Percentiles rank a stretch among this genome's conserved stretches.
Conservation (phyloP, 2,329 filamentous ascomycete species). For the Stemphylium beticola region DNA sequence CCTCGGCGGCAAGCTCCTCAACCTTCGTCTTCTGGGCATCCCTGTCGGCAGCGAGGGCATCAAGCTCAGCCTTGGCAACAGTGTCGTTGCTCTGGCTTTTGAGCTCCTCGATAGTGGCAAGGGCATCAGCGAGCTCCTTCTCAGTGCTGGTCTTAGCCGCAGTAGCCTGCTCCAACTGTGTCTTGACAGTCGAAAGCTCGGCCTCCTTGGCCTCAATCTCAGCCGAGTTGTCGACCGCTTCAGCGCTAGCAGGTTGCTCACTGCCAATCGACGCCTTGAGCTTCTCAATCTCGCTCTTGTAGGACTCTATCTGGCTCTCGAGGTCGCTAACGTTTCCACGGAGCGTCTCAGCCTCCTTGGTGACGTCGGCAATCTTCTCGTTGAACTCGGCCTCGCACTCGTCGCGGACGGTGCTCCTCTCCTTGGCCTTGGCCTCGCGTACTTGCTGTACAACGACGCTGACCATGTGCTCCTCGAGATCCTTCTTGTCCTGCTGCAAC, state of each 20-base stretch:
- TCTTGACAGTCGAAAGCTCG: constrained; percentile 27
- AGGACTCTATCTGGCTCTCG: constrained; percentile 33
- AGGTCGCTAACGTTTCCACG: constrained; percentile 30
- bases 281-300: constrained; percentile 39
- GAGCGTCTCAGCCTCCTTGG: constrained; percentile 24
- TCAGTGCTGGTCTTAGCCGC: constrained; percentile 21
- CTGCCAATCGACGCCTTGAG: constrained; percentile 34
- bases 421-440: constrained; percentile 48
- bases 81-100: constrained; percentile 19
- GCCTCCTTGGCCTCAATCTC: constrained; percentile 40
- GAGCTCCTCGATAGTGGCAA: constrained; percentile 29
- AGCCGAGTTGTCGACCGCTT: constrained; percentile 25
- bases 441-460: constrained; percentile 51
- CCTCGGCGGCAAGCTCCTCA: constrained; percentile 30
- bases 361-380: constrained; percentile 31
- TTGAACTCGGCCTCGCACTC: constrained; percentile 44
- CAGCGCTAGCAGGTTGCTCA: constrained; percentile 25
- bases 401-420: constrained; percentile 44
- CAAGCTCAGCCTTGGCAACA: constrained; percentile 35
- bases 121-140: constrained; percentile 28
- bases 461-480: constrained; percentile 51
- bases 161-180: constrained; percentile 26
- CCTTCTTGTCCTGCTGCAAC: constrained; percentile 47
- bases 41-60: constrained; percentile 33
- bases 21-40: constrained; percentile 30